Base-by-base conservation (phyloP, 305 asterid species). In the Fraxinus velutina region DNA sequence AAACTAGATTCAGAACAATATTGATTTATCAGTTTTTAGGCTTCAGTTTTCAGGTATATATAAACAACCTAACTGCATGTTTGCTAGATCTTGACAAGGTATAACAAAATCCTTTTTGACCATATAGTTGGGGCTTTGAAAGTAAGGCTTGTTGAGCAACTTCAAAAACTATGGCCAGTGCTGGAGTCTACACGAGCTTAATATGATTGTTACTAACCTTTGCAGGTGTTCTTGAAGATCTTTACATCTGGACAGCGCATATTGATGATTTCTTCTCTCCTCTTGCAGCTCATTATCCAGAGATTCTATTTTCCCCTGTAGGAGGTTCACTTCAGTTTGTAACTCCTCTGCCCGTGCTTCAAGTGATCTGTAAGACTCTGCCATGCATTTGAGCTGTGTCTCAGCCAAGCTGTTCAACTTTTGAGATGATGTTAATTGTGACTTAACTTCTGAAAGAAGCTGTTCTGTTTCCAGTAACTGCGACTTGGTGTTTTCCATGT, bases 381-480 rank as follows among this genome's bases (percentile, higher is more conserved):
- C 97, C 99, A 96, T 96, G 88, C 99, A 96, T 85, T 93, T 96
- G 81, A 96, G 97, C 89, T 96, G 99, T 71, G 97, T 96, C 87
- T 94, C 99, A 37, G 98, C 90, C 89, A 96, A 90, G 88, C 97
- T 88, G 86, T 93, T 93, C 82, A 90, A 87, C 86, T 89, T 94
- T 83, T 89, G 94, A 80, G 97, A 92, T 70, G 93, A 90, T 70
- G 89, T 79, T 82, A 96, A 86, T 83, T 93, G 95, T 55, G 94
- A 89, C 89, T 87, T 93, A 32, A 89, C 91, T 86, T 94, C 99
- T 32, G 95, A 90, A 15, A 94, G 88, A 85, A 89, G 92, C 76
- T 86, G 88, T 82, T 92, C 97, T 6, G 92, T 92, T 84, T 92
- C 98, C 57, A 81, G 76, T 84, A 96, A 82, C 86, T 89, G 97